Evolutionary conservation across 176 grass and related monocot species (phyloP).

Genomic region (Raddia distichophylla): DNA sequence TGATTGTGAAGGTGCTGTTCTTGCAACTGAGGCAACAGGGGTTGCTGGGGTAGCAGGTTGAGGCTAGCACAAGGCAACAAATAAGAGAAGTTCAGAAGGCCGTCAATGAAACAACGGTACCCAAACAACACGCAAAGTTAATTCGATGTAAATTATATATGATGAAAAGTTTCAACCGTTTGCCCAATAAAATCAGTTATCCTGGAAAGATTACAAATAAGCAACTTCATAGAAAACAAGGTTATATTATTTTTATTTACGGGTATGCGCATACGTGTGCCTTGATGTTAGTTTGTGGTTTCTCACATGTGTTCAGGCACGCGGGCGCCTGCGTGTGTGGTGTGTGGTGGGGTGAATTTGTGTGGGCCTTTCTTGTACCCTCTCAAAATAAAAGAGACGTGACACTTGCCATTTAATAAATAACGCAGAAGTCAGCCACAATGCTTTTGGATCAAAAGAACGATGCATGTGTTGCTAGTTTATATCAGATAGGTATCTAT

Average conservation of each 20-base stretch:
- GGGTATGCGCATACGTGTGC: too few relatives aligned
- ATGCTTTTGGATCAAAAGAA: too few relatives aligned
- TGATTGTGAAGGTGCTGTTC: slow-evolving; percentile 52
- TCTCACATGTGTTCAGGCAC: too few relatives aligned
- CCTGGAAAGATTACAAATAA: neutral
- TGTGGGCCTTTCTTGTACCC: too few relatives aligned
- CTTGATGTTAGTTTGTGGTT: too few relatives aligned
- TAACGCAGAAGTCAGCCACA: too few relatives aligned
- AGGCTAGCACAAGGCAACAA: slow-evolving; percentile 33
- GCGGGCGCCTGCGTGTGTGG: too few relatives aligned
- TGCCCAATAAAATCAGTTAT: neutral
- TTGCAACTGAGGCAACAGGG: slow-evolving; percentile 53
- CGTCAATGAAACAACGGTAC: neutral
- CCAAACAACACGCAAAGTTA: neutral
- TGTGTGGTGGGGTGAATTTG: too few relatives aligned
- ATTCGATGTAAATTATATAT: slow-evolving; percentile 1
- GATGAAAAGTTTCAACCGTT: neutral
- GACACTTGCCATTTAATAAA: too few relatives aligned
- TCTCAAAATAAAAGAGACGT: too few relatives aligned
- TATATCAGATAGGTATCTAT: neutral
- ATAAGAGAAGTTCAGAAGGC: slow-evolving; percentile 19
- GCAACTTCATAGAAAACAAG: neutral
- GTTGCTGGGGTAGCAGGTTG: slow-evolving; percentile 40
- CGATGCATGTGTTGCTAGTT: neutral
- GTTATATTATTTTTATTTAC: too few relatives aligned